These are phyloP conservation scores for Alliaria petiolata DNA, from an alignment of 345 rosid species.

Conservation along the genomic window DNA sequence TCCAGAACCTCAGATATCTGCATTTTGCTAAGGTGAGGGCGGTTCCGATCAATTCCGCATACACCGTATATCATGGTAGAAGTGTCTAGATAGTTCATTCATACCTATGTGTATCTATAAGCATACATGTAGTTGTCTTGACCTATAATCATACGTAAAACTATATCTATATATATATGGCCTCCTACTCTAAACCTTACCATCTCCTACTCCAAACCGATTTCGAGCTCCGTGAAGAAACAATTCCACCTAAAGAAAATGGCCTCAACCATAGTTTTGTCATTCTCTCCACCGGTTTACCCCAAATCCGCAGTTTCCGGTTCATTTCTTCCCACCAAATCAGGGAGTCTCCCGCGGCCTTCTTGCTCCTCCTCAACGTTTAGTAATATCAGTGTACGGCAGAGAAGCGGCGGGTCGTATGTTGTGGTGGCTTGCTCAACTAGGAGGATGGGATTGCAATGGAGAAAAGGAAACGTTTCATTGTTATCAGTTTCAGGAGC, in stretches of 20 bases:
- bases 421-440: conserved; percentile 51
- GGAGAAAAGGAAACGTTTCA: conserved; percentile 55
- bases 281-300: background rate
- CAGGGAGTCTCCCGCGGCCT: background rate
- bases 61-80: no score
- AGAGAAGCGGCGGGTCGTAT: conserved; percentile 24
- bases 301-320: background rate
- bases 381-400: background rate
- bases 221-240: background rate
- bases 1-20: no score
- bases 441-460: conserved; percentile 56
- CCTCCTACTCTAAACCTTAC: background rate
- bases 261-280: background rate
- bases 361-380: background rate
- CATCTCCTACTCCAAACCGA: background rate
- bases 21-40: no score
- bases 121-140: no score
- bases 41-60: no score
- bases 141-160: no score
- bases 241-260: no score
- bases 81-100: no score
- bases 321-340: background rate
- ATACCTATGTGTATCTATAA: no score
- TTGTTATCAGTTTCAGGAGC: conserved; percentile 41
- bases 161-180: no score